Percentiles rank a stretch among this genome's conserved stretches.
Evolutionary conservation across 1,139 yeast genomes (phyloP).

Genomic region (Hanseniaspora sp.): DNA sequence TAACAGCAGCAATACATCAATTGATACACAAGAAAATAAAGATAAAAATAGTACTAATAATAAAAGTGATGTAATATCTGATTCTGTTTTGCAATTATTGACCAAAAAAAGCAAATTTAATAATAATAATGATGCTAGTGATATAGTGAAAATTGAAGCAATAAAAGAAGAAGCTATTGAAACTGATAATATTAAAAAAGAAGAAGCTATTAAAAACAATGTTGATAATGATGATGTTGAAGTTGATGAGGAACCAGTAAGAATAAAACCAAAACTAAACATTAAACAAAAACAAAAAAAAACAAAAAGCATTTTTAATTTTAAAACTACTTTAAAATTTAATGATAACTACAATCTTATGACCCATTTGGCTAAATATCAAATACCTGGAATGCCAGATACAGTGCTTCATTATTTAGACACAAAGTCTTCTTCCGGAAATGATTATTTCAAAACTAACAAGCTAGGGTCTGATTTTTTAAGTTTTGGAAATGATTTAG

Average conservation of each 20-base stretch:
- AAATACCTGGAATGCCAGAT: slow-evolving; percentile 40
- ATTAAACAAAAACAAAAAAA: slow-evolving; percentile 13
- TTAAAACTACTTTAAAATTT: slow-evolving; percentile 10
- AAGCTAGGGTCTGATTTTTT: slow-evolving; percentile 1
- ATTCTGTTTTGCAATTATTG: not conserved
- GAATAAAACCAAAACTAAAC: not conserved
- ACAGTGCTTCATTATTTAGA: slow-evolving; percentile 43
- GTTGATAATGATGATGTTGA: not conserved
- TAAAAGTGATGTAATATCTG: not conserved
- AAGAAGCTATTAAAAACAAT: not conserved
- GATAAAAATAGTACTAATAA: not conserved
- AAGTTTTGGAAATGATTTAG: not conserved
- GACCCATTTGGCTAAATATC: slow-evolving; percentile 32
- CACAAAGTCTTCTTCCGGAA: slow-evolving; percentile 34
- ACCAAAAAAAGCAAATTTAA: not conserved
- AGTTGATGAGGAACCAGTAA: slow-evolving; percentile 6
- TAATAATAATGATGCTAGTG: too few relatives aligned
- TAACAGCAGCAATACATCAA: not conserved
- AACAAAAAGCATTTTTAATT: slow-evolving; percentile 3
- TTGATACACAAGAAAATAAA: not conserved
- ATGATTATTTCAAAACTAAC: not conserved
- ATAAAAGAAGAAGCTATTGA: not conserved
- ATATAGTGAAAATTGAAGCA: not conserved
- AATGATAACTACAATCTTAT: slow-evolving; percentile 36
- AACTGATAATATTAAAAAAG: not conserved